Conservation (phyloP, 2,329 filamentous ascomycete genomes). For the Simplicillium aogashimaense region DNA sequence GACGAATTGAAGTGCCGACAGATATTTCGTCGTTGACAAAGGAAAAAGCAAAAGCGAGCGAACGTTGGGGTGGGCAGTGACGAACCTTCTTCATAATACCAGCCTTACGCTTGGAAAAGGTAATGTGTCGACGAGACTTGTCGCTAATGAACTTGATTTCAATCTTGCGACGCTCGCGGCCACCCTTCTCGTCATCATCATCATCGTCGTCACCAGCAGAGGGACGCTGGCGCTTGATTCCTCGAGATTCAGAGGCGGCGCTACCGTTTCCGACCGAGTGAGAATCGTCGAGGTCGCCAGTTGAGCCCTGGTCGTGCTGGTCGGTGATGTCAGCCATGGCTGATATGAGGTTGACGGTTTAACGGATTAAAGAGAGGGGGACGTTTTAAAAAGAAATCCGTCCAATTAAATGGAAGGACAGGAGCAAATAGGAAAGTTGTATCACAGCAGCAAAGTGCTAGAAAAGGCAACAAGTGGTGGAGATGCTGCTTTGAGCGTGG, state of each 20-base stretch:
- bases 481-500: constrained; percentile 56
- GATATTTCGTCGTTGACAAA: too few relatives aligned
- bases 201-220: constrained; percentile 86
- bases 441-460: constrained; percentile 10
- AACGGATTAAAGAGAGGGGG: too few relatives aligned
- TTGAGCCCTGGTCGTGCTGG: constrained; percentile 67
- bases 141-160: constrained; percentile 99
- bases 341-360: too few relatives aligned
- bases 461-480: constrained; percentile 48
- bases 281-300: constrained; percentile 63
- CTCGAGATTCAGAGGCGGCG: constrained; percentile 58
- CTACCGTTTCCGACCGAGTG: constrained; percentile 67
- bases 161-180: constrained; percentile 97
- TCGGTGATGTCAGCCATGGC: constrained; percentile 73
- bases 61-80: constrained; percentile 10
- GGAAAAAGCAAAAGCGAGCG: background rate
- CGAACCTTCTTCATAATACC: constrained; percentile 99
- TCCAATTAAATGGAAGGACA: constrained; percentile 5
- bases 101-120: constrained; percentile 98
- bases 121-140: constrained; percentile 98
- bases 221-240: constrained; percentile 81
- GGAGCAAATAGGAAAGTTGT: constrained; percentile 2
- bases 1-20: constrained; percentile 4
- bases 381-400: constrained; percentile 5
- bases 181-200: constrained; percentile 94